Evolutionary conservation across 2,329 filamentous ascomycete genomes (phyloP), one percentile per base, ranked within the genome.

Genomic region (Xylaria sp.): DNA sequence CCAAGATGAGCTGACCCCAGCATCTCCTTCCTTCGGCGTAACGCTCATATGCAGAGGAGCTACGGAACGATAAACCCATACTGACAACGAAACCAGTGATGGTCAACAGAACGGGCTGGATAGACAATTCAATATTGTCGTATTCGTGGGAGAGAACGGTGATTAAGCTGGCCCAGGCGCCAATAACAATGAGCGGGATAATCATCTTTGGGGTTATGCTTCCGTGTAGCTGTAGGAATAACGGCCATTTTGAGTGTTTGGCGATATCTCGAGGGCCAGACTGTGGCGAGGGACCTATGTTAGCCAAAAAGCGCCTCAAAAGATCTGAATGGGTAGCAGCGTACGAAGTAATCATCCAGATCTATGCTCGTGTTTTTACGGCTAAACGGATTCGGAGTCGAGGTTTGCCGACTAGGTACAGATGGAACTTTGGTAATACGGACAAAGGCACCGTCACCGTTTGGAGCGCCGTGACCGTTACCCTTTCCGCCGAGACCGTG

Each of bases 21-120:
- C 81, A 85, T 68, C 85, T 86, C 37, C 87, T 81, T 37, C 87
- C 87, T 65, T 90, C 87, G 40, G 70, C 72, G 53, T 79, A 81
- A 73, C 90, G 85, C 75, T 94, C 91, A 69, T 94, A 94, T 8
- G 90, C 90, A 3, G 90, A 91, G 0, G 89, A 89, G 64, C 86
- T 91, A 55, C 90, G 88, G 79, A 94, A 93, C 19, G 89, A 92
- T 64, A 94, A 80, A 11, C 89, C 85, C 72, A 93, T 77, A 84
- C 89, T 88, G 71, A 94, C 90, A 60, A 93, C 89, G 77, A 94
- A 93, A 87, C 91, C 91, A 27, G 91, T 86, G n/a, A 94, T 87
- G 0, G 90, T 93, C 44, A 94, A 82, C n/a, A 94, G 81, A 43
- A 92, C 82, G n/a, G 82, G 86, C 72, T 84, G 83, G 65, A 93